These are phyloP conservation scores for Xylaria hypoxylon DNA, from an alignment of 2,329 filamentous ascomycete species.

Conservation along the genomic window DNA sequence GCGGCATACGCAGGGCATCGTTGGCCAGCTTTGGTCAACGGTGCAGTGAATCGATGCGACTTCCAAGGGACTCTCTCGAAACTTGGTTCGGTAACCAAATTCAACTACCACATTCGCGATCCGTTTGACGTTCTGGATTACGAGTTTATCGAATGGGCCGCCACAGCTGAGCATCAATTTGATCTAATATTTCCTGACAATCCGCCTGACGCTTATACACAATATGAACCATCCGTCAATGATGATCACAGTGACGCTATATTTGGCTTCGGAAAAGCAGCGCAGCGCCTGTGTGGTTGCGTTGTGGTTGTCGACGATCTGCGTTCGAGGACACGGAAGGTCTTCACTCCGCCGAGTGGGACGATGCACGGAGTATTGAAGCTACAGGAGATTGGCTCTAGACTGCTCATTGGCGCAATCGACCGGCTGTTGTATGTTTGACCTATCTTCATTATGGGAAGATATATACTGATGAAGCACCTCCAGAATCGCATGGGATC, in stretches of 20 bases:
- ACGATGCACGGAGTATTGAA: slow-evolving; percentile 26
- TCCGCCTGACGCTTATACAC: slow-evolving; percentile 3
- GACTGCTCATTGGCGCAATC: slow-evolving; percentile 39
- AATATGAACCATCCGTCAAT: too few relatives aligned
- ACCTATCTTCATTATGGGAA: neutral
- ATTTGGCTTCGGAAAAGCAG: slow-evolving; percentile 42
- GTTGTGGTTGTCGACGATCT: slow-evolving; percentile 42
- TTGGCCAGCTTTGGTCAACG: slow-evolving; percentile 40
- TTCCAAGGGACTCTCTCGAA: slow-evolving; percentile 25
- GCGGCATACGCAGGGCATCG: slow-evolving; percentile 18
- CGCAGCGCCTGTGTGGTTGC: slow-evolving; percentile 31
- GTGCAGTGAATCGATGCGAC: neutral
- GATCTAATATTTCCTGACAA: too few relatives aligned
- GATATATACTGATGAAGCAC: slow-evolving; percentile 27
- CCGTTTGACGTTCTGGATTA: too few relatives aligned
- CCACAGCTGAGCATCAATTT: slow-evolving; percentile 9
- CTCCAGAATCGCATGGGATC: slow-evolving; percentile 46
- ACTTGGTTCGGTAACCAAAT: slow-evolving; percentile 3
- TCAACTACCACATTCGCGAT: neutral
- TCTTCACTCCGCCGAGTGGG: slow-evolving; percentile 38
- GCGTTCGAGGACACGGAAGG: slow-evolving; percentile 39
- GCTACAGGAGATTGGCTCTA: slow-evolving; percentile 42
- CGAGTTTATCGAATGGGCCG: slow-evolving; percentile 4
- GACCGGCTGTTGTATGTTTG: slow-evolving; percentile 40
- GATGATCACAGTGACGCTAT: too few relatives aligned